Evolutionary conservation across 2,329 filamentous ascomycete genomes (phyloP), one percentile per base, ranked within the genome.

Genomic region (Elsinoe arachidis): DNA sequence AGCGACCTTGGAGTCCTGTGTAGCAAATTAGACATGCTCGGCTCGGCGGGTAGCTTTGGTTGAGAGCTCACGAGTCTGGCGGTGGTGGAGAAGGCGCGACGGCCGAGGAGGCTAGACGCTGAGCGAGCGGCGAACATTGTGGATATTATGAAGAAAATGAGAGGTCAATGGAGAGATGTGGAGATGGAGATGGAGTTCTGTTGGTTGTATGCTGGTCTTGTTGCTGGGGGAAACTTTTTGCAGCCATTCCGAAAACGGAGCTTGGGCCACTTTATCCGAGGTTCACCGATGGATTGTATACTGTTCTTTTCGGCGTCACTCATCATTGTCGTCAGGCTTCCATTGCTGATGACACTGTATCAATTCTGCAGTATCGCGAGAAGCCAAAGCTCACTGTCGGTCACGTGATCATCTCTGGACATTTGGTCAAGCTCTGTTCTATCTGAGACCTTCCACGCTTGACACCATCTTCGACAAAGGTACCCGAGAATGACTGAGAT

Each of bases 1-100:
- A 72, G 91, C 85, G 70, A 99, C 93, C 84, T 97, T 97, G 78
- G 91, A 95, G 72, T 90, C 84, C 93, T 99, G 65, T 60, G 17
- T 49, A 11, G 5, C 19, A 26, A 15, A 23, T 38, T 30, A 56
- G 54, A 37, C 14, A 33, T 17, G 23, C 10, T 51, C 26, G 44
- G 19, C 17, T 12, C 43, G 15, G 33, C 9, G 41, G 43, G 41
- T 46, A 46, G 41, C 41, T 35, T 17, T 62, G 65, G 65, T 63
- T 58, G 58, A 59, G 33, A 59, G 33, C 34, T 59, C 53, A 80
- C 78, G 70, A 78, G 74, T 66, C 72, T 71, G 67, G 77, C 72
- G 60, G 77, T 76, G 61, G 72, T 75, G 60, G 77, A 78, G 72
- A 80, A 80, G 61, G 76, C 70, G 67, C 78, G 72, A 68, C 77